phyloP scores from a whole-genome alignment of 345 rosid genomes.

The Lepidium sativum region DNA sequence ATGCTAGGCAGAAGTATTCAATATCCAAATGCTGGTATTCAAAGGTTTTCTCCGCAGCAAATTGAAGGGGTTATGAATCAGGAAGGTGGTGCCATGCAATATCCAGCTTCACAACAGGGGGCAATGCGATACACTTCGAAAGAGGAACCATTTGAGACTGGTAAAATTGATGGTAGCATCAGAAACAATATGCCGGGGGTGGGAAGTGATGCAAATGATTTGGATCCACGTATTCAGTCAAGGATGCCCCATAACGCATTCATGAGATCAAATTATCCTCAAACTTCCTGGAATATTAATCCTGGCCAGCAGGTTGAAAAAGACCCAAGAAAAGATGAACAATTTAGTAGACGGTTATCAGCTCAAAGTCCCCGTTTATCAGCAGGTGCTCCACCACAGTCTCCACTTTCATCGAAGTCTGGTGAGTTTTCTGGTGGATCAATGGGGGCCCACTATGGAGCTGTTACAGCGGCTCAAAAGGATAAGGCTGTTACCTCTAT shows the following conservation, averaged over 20 bases:
- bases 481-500: slow-evolving; percentile 66
- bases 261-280: slow-evolving; percentile 51
- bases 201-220: slow-evolving; percentile 50
- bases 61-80: slow-evolving; percentile 64
- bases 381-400: slow-evolving; percentile 69
- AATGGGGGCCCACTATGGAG: slow-evolving; percentile 70
- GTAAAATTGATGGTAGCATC: slow-evolving; percentile 49
- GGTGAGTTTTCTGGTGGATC: slow-evolving; percentile 96
- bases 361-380: slow-evolving; percentile 87
- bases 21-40: slow-evolving; percentile 45
- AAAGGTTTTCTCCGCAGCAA: slow-evolving; percentile 63
- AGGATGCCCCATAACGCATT: slow-evolving; percentile 49
- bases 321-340: slow-evolving; percentile 74
- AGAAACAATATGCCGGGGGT: slow-evolving; percentile 43
- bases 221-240: slow-evolving; percentile 56
- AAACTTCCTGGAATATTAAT: slow-evolving; percentile 56
- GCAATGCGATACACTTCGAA: slow-evolving; percentile 52
- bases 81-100: slow-evolving; percentile 47
- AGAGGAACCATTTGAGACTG: slow-evolving; percentile 73
- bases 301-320: slow-evolving; percentile 53
- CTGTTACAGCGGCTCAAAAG: slow-evolving; percentile 57
- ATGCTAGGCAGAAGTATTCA: slow-evolving; percentile 55
- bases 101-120: slow-evolving; percentile 47
- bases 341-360: slow-evolving; percentile 57
- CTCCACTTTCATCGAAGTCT: slow-evolving; percentile 91